Percentiles rank a stretch among this genome's conserved stretches.
phyloP scores from a whole-genome alignment of 768 basidiomycete species.

The Hortiboletus flavorubellus region DNA sequence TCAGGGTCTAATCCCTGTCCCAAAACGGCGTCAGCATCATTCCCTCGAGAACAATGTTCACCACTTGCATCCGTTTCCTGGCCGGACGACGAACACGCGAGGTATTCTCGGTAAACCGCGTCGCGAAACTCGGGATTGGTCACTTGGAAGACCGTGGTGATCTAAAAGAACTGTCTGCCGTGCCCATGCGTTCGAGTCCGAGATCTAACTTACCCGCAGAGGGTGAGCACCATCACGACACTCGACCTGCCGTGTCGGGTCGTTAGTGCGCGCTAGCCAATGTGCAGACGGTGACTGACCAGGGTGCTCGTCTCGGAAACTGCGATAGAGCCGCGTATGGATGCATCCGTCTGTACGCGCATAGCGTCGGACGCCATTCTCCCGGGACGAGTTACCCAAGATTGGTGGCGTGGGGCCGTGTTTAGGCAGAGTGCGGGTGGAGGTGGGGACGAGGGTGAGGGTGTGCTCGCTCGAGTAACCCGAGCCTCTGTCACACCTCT shows the following conservation, averaged over 20 bases:
- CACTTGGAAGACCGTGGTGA: conserved; percentile 11
- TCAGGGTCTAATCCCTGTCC: conserved; percentile 35
- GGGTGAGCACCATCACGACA: not conserved
- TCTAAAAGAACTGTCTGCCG: conserved; percentile 3
- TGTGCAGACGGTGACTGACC: conserved; percentile 2
- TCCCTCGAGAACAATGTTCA: not conserved
- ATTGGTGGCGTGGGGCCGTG: not conserved
- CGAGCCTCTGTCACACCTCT: too few relatives aligned
- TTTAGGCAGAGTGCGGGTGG: too few relatives aligned
- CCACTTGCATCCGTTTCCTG: conserved; percentile 1
- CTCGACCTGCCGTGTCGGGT: conserved; percentile 3
- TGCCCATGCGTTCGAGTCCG: not conserved
- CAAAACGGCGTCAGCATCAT: not conserved
- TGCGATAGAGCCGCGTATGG: not conserved
- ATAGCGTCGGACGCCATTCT: not conserved
- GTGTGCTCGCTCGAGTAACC: too few relatives aligned
- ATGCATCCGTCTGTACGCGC: not conserved
- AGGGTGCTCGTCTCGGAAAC: conserved; percentile 16
- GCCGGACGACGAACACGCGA: not conserved
- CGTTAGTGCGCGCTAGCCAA: not conserved
- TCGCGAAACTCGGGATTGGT: not conserved
- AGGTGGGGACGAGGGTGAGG: too few relatives aligned
- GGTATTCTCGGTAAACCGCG: conserved; percentile 11
- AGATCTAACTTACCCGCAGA: not conserved
- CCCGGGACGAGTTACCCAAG: not conserved